These are phyloP conservation scores for Coemansia aciculifera DNA, from an alignment of 192 early-diverging fungal genomes.

Conservation along the genomic window DNA sequence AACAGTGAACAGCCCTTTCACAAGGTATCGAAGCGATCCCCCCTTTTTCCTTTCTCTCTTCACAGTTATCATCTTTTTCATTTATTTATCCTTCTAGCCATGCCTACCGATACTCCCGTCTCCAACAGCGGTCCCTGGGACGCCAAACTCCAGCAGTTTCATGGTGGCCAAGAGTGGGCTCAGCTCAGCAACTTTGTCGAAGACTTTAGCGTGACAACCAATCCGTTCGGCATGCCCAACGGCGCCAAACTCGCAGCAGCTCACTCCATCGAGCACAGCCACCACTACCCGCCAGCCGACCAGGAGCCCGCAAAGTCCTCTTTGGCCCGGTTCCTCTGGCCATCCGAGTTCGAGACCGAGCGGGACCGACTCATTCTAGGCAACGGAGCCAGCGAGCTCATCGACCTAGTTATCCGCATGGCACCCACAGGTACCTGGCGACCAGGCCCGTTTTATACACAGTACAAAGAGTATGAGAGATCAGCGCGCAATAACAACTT, in stretches of 20 bases:
- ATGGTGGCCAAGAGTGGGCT: conserved; percentile 84
- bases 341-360: conserved; percentile 58
- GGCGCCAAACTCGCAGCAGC: conserved; percentile 71
- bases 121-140: conserved; percentile 65
- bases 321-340: conserved; percentile 80
- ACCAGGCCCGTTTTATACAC: conserved; percentile 77
- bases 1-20: not conserved
- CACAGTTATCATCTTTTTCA: not conserved
- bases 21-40: not conserved
- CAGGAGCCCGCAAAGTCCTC: conserved; percentile 88
- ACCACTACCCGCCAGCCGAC: conserved; percentile 90
- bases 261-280: conserved; percentile 65
- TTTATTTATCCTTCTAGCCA: conserved; percentile 4
- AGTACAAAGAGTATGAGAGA: conserved; percentile 91
- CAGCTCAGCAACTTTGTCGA: conserved; percentile 86
- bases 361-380: conserved; percentile 73
- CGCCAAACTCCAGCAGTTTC: conserved; percentile 84
- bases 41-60: no score
- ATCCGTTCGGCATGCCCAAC: conserved; percentile 79
- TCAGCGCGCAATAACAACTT: conserved; percentile 76
- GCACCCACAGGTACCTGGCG: conserved; percentile 80
- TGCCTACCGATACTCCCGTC: conserved; percentile 13
- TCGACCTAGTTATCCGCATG: conserved; percentile 82
- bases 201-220: conserved; percentile 91
- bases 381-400: conserved; percentile 89